A percentile compares a stretch with the other conserved stretches of the same genome.
phyloP scores from a whole-genome alignment of 805 yeast species.

The Jamesozyma spencerorum region DNA sequence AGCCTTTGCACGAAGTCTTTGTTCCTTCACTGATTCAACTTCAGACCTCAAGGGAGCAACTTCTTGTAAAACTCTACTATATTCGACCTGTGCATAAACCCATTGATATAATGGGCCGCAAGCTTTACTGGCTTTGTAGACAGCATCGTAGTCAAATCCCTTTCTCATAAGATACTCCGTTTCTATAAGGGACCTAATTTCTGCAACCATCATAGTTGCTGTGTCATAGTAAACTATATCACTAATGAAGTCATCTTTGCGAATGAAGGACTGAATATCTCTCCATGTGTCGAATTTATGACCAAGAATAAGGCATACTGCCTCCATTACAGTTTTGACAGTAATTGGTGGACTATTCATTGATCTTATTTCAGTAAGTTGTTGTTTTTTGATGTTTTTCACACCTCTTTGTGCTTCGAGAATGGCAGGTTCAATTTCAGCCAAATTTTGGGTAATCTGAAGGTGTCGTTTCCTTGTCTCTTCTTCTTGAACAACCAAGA shows the following conservation, averaged over 20 bases:
- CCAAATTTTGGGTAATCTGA: constrained; percentile 54
- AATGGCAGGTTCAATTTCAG: constrained; percentile 74
- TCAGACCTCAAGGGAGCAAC: constrained; percentile 69
- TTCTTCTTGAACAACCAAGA: constrained; percentile 57
- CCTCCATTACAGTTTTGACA: constrained; percentile 75
- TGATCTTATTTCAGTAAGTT: constrained; percentile 78
- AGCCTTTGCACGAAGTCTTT: constrained; percentile 52
- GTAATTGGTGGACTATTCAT: constrained; percentile 88
- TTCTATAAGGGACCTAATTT: constrained; percentile 49
- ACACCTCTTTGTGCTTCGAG: constrained; percentile 81
- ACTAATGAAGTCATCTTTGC: constrained; percentile 81
- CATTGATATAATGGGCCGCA: constrained; percentile 87
- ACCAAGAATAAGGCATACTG: constrained; percentile 79
- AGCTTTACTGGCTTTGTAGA: constrained; percentile 84
- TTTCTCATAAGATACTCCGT: constrained; percentile 49
- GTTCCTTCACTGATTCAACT: constrained; percentile 48
- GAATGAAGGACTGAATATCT: constrained; percentile 69
- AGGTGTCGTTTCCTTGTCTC: constrained; percentile 46
- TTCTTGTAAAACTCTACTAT: constrained; percentile 56
- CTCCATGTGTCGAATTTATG: constrained; percentile 61
- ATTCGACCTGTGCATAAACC: constrained; percentile 85
- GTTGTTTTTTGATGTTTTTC: constrained; percentile 86
- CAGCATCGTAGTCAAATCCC: constrained; percentile 61
- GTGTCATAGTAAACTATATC: constrained; percentile 70
- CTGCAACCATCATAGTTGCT: constrained; percentile 45